Evolutionary conservation across 1,284 basidiomycete genomes (phyloP).

Genomic region (Pterulicium gracile): DNA sequence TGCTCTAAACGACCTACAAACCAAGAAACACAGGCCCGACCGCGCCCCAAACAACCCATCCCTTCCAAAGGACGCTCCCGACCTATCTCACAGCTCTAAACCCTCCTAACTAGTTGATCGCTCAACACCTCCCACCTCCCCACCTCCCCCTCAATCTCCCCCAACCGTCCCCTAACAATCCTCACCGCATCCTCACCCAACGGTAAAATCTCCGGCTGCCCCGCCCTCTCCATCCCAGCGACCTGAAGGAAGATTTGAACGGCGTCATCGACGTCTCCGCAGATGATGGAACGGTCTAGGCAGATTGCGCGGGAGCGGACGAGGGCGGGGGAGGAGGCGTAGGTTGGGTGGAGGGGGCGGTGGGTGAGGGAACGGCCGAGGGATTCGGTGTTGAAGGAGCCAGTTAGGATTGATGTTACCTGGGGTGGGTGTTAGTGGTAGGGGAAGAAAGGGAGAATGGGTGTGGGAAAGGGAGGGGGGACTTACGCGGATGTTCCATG

Average conservation of each 20-base stretch:
- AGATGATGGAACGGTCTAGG: not conserved
- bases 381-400: conserved; percentile 1
- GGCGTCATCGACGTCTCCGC: not conserved
- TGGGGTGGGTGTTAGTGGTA: not conserved
- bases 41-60: no score
- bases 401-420: not conserved
- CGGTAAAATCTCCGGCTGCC: not conserved
- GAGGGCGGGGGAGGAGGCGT: not conserved
- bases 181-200: not conserved
- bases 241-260: not conserved
- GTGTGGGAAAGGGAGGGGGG: not conserved
- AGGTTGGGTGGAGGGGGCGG: not conserved
- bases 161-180: not conserved
- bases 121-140: no score
- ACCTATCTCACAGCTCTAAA: no score
- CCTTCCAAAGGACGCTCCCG: no score
- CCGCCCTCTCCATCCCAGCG: not conserved
- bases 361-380: not conserved
- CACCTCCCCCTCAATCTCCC: not conserved
- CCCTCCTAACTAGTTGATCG: no score
- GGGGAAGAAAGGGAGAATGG: not conserved
- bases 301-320: not conserved
- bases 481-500: conserved; percentile 9
- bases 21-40: no score
- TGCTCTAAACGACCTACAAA: no score